phyloP scores from a whole-genome alignment of 2,329 filamentous ascomycete genomes.

The Colletotrichum sp. region DNA sequence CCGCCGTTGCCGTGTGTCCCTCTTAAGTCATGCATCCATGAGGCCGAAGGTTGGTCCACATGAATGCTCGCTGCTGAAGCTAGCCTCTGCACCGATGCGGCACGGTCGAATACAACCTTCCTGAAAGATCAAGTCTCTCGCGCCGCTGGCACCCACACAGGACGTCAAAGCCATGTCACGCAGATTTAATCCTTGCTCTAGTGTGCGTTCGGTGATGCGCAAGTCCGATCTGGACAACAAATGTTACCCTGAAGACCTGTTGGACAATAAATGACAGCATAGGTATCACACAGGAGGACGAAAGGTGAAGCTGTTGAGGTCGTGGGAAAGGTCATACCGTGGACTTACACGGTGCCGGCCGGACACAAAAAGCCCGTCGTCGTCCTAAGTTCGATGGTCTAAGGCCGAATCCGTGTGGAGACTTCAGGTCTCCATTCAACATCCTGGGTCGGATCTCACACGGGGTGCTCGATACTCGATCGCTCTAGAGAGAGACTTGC shows the following conservation, averaged over 20 bases:
- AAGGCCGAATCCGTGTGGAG: neutral
- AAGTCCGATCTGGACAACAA: neutral
- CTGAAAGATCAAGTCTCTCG: neutral
- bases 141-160: neutral
- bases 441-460: neutral
- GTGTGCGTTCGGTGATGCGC: neutral
- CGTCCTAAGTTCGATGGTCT: neutral
- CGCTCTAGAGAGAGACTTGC: neutral
- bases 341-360: neutral
- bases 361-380: neutral
- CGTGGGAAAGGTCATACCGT: neutral
- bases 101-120: neutral
- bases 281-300: neutral
- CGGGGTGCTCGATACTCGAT: neutral
- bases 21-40: neutral
- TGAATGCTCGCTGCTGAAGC: neutral
- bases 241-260: neutral
- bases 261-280: neutral
- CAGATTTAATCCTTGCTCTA: neutral
- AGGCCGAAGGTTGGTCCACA: neutral
- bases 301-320: neutral
- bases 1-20: neutral
- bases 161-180: neutral
- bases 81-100: slow-evolving; percentile 1
- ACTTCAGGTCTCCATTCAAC: neutral